Evolutionary conservation across 495 filamentous ascomycete species (phyloP).

Genomic region (Aspergillus haitiensis): DNA sequence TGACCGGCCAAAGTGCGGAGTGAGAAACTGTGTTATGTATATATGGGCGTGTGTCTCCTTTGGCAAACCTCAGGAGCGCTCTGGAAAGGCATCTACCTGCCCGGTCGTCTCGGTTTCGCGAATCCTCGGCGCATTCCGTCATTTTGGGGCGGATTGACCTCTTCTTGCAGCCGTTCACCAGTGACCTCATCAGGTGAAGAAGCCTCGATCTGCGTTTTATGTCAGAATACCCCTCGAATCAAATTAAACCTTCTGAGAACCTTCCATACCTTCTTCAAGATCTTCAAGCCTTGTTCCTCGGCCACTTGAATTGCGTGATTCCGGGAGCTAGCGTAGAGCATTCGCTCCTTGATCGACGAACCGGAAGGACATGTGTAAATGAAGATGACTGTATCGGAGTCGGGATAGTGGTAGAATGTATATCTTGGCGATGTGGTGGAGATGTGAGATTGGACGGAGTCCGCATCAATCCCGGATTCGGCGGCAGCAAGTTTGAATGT

Average conservation of each 20-base stretch:
- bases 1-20: slow-evolving; percentile 1
- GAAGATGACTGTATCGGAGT: slow-evolving; percentile 73
- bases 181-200: slow-evolving; percentile 77
- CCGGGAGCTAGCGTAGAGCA: slow-evolving; percentile 90
- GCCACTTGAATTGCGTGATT: slow-evolving; percentile 67
- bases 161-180: slow-evolving; percentile 64
- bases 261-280: slow-evolving; percentile 67
- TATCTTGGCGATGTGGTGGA: slow-evolving; percentile 83
- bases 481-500: slow-evolving; percentile 69
- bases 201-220: slow-evolving; percentile 57
- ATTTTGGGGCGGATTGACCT: slow-evolving; percentile 72
- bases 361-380: slow-evolving; percentile 87
- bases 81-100: slow-evolving; percentile 41
- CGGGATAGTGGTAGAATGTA: slow-evolving; percentile 78
- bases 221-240: slow-evolving; percentile 18
- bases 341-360: slow-evolving; percentile 84
- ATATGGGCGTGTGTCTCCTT: neutral
- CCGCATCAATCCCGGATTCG: slow-evolving; percentile 49
- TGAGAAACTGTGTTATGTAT: slow-evolving; percentile 2
- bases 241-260: slow-evolving; percentile 10
- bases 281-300: slow-evolving; percentile 65
- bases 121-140: slow-evolving; percentile 66
- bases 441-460: slow-evolving; percentile 60
- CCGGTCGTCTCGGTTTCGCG: slow-evolving; percentile 86
- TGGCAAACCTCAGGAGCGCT: neutral